Evolutionary conservation across 331 rosid species (phyloP), one percentile per base, ranked within the genome.

Genomic region (Acacia pycnantha): DNA sequence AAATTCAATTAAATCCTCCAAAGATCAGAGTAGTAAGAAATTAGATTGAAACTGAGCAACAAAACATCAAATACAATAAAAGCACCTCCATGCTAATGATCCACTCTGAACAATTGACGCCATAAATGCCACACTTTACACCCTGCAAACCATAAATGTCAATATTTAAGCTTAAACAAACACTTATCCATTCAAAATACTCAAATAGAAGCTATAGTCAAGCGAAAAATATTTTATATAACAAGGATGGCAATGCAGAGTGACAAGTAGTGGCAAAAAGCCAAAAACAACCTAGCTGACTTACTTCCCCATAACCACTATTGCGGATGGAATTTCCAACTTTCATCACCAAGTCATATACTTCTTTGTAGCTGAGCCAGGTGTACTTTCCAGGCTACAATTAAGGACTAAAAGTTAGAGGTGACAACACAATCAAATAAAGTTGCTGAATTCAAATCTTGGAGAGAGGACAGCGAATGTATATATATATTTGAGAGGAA

Each of bases 31-130:
- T 9, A 21, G 35, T 78, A 19, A 70, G 59, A 79, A 54, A 82
- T 9, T 35, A 40, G 14, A 68, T 37, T 13, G 64, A 74, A 82
- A 16, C 66, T 43, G 40, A 69, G 29, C 44, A 81, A 37, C 66
- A 64, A 65, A 82, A 78, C 58, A 74, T 12, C 56, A 79, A 79
- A 19, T 29, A 53, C 80, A 94, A n/a, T 56, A 21, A 58, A n/a
- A n/a, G 31, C 31, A n/a, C 99, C 97, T 96, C 89, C 99, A 96
- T 94, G 97, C 98, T 94, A 80, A 96, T 87, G 73, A 96, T 87
- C 99, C 98, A 96, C 82, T 94, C 97, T 27, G 95, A 61, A 65
- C 84, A 76, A 84, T 96, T 96, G 83, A 83, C 86, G 68, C 99
- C 99, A 81, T 91, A 96, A 73, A 96, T 94, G 71, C 99, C 99